These are phyloP conservation scores for Tuber melanosporum DNA, from an alignment of 495 filamentous ascomycete species.

Conservation along the genomic window DNA sequence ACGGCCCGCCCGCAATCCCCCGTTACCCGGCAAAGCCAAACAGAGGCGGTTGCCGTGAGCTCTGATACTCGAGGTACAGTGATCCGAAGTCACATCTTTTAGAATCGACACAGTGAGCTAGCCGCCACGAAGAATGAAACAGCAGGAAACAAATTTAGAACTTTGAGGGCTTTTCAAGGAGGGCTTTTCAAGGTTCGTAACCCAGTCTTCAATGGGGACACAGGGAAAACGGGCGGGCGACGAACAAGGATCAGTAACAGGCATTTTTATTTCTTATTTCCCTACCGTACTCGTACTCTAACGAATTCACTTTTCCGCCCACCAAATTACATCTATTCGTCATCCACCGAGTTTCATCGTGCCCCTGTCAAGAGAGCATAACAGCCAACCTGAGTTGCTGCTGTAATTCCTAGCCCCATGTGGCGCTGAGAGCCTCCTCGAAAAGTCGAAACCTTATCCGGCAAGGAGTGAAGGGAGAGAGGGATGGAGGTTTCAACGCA, in stretches of 20 bases:
- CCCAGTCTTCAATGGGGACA: neutral
- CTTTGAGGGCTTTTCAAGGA: neutral
- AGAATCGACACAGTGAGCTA: neutral
- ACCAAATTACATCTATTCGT: neutral
- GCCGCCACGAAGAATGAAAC: neutral
- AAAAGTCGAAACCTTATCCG: neutral
- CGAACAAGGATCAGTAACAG: neutral
- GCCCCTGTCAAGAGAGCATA: neutral
- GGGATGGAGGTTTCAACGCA: neutral
- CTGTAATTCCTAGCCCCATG: neutral
- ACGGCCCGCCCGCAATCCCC: neutral
- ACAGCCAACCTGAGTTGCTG: neutral
- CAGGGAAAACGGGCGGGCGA: neutral
- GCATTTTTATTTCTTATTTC: neutral
- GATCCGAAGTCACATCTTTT: neutral
- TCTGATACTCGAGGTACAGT: neutral
- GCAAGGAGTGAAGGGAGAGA: neutral
- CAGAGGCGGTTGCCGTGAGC: neutral
- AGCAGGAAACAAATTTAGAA: neutral
- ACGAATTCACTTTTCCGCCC: neutral
- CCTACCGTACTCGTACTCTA: neutral
- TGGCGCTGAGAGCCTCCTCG: neutral
- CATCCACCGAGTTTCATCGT: neutral
- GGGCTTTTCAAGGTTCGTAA: neutral
- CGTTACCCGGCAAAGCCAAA: neutral